These are phyloP conservation scores for Xylaria sp. DNA, from an alignment of 495 filamentous ascomycete species.

Conservation along the genomic window DNA sequence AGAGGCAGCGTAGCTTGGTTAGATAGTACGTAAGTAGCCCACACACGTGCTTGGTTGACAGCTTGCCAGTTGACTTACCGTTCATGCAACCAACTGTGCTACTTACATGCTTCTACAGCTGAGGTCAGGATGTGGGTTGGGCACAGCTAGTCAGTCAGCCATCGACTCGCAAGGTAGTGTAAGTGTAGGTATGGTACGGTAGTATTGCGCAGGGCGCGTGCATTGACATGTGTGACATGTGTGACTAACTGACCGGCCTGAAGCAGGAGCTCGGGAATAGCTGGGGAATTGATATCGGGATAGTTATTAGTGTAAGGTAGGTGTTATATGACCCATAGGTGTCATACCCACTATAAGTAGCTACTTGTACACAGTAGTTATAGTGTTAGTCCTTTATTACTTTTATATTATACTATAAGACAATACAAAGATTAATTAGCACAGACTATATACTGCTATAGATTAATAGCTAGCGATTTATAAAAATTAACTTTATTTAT, in stretches of 20 bases:
- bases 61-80: neutral
- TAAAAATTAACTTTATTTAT: too few relatives aligned
- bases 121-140: neutral
- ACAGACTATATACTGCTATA: too few relatives aligned
- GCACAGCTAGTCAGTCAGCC: neutral
- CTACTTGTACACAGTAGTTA: too few relatives aligned
- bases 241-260: neutral
- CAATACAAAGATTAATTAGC: too few relatives aligned
- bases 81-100: neutral
- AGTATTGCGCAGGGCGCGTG: too few relatives aligned
- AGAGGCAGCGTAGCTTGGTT: neutral
- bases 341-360: too few relatives aligned
- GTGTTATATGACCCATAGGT: too few relatives aligned
- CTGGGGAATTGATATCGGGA: neutral
- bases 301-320: neutral
- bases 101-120: neutral
- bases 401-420: too few relatives aligned
- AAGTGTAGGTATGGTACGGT: too few relatives aligned
- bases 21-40: too few relatives aligned
- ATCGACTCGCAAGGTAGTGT: neutral
- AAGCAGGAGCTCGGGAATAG: slow-evolving; percentile 2
- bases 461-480: too few relatives aligned
- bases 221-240: slow-evolving; percentile 3
- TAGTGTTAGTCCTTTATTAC: too few relatives aligned
- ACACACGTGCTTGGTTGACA: slow-evolving; percentile 6